Evolutionary conservation across 805 yeast species (phyloP).

Genomic region (Sugiyamaella floridensis): DNA sequence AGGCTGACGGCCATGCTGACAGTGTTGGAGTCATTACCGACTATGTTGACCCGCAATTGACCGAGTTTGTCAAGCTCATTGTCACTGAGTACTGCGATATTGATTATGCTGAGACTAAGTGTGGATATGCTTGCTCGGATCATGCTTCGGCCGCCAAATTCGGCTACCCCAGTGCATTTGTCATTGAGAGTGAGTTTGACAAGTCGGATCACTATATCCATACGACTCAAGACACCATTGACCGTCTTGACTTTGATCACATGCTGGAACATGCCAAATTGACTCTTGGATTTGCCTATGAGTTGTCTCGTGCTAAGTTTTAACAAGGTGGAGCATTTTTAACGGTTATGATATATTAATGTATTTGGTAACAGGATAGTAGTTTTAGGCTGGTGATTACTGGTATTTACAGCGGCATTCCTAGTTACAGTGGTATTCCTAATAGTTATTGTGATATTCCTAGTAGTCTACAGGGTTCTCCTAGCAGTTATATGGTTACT

Average conservation of each 20-base stretch:
- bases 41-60: conserved; percentile 49
- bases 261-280: conserved; percentile 75
- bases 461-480: no score
- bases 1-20: conserved; percentile 46
- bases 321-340: no score
- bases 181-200: conserved; percentile 67
- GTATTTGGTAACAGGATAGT: no score
- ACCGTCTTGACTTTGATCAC: conserved; percentile 69
- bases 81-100: conserved; percentile 58
- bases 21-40: conserved; percentile 79
- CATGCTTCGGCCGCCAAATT: conserved; percentile 77
- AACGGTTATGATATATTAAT: no score
- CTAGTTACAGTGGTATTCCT: no score
- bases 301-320: conserved; percentile 45
- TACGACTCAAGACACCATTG: conserved; percentile 71
- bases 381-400: no score
- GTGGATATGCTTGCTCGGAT: conserved; percentile 93
- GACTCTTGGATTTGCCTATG: conserved; percentile 65
- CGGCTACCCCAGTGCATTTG: conserved; percentile 81
- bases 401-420: no score
- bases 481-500: no score
- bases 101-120: conserved; percentile 63
- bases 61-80: conserved; percentile 53
- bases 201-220: conserved; percentile 67
- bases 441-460: no score